phyloP scores from a whole-genome alignment of 2,329 filamentous ascomycete species.

The Hypocreales sp. region DNA sequence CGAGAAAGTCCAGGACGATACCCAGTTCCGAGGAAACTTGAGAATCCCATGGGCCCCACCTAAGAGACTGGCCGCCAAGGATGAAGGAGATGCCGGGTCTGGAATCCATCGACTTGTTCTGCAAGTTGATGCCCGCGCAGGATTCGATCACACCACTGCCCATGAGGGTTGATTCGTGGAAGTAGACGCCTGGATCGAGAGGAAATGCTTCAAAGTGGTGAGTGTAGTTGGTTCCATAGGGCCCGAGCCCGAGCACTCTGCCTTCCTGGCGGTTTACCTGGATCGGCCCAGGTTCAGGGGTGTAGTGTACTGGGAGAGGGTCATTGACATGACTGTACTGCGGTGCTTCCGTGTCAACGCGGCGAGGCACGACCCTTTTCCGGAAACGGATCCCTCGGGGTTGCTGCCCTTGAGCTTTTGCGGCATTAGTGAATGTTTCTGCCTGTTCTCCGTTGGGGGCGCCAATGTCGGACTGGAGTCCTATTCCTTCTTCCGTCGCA shows the following conservation, averaged over 20 bases:
- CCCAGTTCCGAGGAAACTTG: conserved; percentile 45
- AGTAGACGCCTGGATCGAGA: conserved; percentile 37
- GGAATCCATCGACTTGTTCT: conserved; percentile 11
- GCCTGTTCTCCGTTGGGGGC: no score
- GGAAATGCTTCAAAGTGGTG: conserved; percentile 49
- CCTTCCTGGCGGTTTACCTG: conserved; percentile 7
- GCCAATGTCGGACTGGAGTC: no score
- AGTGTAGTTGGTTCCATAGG: conserved; percentile 45
- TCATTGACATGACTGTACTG: conserved; percentile 38
- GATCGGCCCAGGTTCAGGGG: conserved; percentile 3
- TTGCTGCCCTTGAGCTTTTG: no score
- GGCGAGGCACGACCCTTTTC: conserved; percentile 27
- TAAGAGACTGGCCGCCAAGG: conserved; percentile 31
- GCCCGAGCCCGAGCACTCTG: conserved; percentile 36
- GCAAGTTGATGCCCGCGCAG: conserved; percentile 15
- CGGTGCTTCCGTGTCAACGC: conserved; percentile 32
- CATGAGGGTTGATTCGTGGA: conserved; percentile 43
- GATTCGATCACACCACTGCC: conserved; percentile 34
- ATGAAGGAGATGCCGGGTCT: conserved; percentile 23
- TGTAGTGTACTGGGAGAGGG: conserved; percentile 20
- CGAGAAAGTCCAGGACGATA: conserved; percentile 42
- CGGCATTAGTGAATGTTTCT: no score
- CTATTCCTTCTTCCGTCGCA: no score
- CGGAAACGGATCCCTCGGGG: conserved; percentile 15
- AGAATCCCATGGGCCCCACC: conserved; percentile 42